phyloP scores from a whole-genome alignment of 768 basidiomycete genomes.

The Agaricus blazei region DNA sequence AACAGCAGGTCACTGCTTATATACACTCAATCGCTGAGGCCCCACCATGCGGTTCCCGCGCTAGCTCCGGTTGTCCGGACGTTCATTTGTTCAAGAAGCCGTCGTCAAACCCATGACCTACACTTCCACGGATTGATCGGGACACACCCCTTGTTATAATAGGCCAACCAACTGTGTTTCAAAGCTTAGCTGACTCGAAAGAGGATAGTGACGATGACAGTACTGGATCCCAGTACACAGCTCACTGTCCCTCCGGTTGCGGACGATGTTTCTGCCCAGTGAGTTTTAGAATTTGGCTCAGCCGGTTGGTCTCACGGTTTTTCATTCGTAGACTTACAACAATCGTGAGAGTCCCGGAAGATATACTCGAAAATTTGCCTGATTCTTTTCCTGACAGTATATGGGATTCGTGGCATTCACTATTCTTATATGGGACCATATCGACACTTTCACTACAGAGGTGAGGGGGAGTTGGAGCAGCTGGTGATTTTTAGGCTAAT shows the following conservation, averaged over 20 bases:
- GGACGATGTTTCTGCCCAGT: slow-evolving; percentile 20
- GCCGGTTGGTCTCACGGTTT: neutral
- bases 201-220: neutral
- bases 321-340: slow-evolving; percentile 16
- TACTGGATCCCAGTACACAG: neutral
- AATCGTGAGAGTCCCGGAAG: slow-evolving; percentile 11
- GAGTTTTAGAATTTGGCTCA: neutral
- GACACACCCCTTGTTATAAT: no score
- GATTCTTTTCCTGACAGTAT: slow-evolving; percentile 25
- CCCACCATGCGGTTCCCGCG: no score
- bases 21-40: no score
- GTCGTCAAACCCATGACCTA: no score
- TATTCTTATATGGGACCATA: slow-evolving; percentile 49
- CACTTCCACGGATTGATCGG: no score
- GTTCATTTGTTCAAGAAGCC: no score
- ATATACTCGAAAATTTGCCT: neutral
- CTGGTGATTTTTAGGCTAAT: neutral
- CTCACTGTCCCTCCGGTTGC: neutral
- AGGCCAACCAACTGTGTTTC: no score
- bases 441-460: slow-evolving; percentile 44
- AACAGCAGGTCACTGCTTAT: no score
- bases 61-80: no score
- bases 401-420: slow-evolving; percentile 47
- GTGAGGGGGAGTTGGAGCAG: slow-evolving; percentile 14
- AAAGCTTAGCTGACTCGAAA: no score